Percentiles rank a stretch among this genome's conserved stretches.
Conservation (phyloP, 2,329 filamentous ascomycete genomes). For the Blumeria graminis region DNA sequence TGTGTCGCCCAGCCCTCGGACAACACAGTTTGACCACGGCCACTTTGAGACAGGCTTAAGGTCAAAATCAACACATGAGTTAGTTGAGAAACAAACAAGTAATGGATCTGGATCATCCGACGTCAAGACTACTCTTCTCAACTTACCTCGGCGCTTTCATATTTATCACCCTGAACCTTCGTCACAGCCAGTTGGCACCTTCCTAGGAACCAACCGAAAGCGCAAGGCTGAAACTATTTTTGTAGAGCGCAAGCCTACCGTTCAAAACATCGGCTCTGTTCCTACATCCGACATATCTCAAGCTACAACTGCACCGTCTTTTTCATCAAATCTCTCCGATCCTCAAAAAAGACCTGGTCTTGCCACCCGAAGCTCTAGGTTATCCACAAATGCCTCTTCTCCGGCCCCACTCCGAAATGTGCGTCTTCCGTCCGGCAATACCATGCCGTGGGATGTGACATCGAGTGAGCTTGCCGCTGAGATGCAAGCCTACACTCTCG, state of each 20-base stretch:
- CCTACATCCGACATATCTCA: too few species aligned
- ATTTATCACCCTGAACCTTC: neutral
- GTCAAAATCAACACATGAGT: neutral
- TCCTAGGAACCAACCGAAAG: slow-evolving; percentile 4
- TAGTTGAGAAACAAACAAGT: too few species aligned
- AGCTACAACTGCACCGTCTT: too few species aligned
- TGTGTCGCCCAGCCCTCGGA: slow-evolving; percentile 2
- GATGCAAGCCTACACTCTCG: slow-evolving; percentile 34
- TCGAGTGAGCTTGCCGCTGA: slow-evolving; percentile 24
- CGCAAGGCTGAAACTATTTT: slow-evolving; percentile 21
- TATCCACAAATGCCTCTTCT: slow-evolving; percentile 1
- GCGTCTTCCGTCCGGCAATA: slow-evolving; percentile 16
- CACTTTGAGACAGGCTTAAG: neutral
- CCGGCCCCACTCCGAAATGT: slow-evolving; percentile 7
- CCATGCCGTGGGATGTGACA: slow-evolving; percentile 17
- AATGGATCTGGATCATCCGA: neutral
- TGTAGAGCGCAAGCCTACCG: slow-evolving; percentile 24
- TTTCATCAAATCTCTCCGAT: too few species aligned
- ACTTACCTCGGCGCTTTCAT: neutral
- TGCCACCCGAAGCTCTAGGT: slow-evolving; percentile 6
- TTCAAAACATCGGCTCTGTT: too few species aligned
- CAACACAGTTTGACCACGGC: neutral
- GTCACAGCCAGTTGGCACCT: neutral
- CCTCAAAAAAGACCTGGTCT: slow-evolving; percentile 11
- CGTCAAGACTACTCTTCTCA: too few species aligned